A percentile compares a stretch with the other conserved stretches of the same genome.
These are phyloP conservation scores for Coemansia erecta DNA, from an alignment of 192 early-diverging fungal species.

Conservation along the genomic window DNA sequence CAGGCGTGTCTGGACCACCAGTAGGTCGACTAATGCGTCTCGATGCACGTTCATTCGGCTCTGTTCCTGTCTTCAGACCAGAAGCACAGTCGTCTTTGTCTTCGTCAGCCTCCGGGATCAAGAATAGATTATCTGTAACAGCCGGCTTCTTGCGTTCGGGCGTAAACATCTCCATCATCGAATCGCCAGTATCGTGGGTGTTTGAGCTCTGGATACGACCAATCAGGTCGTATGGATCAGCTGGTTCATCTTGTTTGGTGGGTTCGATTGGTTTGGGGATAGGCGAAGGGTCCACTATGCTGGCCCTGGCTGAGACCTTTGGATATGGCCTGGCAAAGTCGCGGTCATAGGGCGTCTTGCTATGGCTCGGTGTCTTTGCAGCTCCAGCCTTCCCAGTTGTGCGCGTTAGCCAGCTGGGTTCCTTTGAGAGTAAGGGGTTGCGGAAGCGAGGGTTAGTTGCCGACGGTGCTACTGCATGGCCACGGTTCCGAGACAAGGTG, in stretches of 20 bases:
- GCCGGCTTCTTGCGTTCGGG: slow-evolving; percentile 32
- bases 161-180: slow-evolving; percentile 54
- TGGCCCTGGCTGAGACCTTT: not conserved
- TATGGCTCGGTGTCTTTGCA: not conserved
- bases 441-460: not conserved
- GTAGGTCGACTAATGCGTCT: no score
- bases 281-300: slow-evolving; percentile 6
- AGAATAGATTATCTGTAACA: not conserved
- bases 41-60: no score
- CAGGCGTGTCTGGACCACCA: no score
- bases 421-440: not conserved
- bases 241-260: not conserved
- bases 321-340: not conserved
- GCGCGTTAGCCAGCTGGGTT: not conserved
- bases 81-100: not conserved
- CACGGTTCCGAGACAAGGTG: slow-evolving; percentile 12
- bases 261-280: slow-evolving; percentile 3
- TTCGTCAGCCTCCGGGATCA: not conserved
- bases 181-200: slow-evolving; percentile 36
- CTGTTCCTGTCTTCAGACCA: no score
- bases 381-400: not conserved
- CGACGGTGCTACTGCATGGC: not conserved
- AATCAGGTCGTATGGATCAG: no score
- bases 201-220: not conserved
- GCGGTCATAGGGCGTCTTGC: slow-evolving; percentile 1